A percentile compares a stretch with the other conserved stretches of the same genome.
Evolutionary conservation across 805 yeast genomes (phyloP).

Genomic region (Jamesozyma jinghongensis): DNA sequence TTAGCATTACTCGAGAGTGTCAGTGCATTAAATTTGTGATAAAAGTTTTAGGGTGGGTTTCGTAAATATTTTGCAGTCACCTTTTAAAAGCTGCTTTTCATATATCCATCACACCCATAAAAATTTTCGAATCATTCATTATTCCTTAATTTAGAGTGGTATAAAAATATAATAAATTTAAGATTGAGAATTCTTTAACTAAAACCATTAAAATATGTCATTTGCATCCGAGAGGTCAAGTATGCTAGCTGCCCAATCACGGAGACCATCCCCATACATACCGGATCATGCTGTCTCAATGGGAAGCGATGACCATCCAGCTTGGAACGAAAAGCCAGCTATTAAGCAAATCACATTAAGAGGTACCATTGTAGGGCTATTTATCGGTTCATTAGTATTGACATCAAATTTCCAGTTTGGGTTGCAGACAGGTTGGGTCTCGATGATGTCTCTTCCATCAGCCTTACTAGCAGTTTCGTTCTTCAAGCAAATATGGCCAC

Average conservation of each 20-base stretch:
- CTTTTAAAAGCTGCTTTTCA: too few species aligned
- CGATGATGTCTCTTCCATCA: slow-evolving; percentile 96
- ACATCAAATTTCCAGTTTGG: slow-evolving; percentile 94
- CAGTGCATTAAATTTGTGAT: too few species aligned
- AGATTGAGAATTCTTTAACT: background rate
- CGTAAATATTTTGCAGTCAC: too few species aligned
- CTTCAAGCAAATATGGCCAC: slow-evolving; percentile 48
- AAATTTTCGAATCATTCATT: too few species aligned
- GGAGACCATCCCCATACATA: background rate
- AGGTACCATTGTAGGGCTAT: slow-evolving; percentile 65
- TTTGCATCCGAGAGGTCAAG: background rate
- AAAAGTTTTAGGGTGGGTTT: too few species aligned
- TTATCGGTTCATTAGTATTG: slow-evolving; percentile 80
- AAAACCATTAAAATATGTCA: background rate
- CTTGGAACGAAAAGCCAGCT: slow-evolving; percentile 42
- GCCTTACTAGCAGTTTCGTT: slow-evolving; percentile 81
- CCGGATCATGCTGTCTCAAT: background rate
- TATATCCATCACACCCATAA: too few species aligned
- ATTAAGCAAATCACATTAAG: slow-evolving; percentile 63
- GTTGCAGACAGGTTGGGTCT: slow-evolving; percentile 96
- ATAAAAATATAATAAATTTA: too few species aligned
- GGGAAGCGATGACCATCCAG: slow-evolving; percentile 1
- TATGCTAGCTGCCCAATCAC: background rate
- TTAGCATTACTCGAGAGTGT: too few species aligned
- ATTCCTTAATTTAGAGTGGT: too few species aligned